Conservation (phyloP, 108 stramenopile species). For the Cyclostephanos invisitatus region DNA sequence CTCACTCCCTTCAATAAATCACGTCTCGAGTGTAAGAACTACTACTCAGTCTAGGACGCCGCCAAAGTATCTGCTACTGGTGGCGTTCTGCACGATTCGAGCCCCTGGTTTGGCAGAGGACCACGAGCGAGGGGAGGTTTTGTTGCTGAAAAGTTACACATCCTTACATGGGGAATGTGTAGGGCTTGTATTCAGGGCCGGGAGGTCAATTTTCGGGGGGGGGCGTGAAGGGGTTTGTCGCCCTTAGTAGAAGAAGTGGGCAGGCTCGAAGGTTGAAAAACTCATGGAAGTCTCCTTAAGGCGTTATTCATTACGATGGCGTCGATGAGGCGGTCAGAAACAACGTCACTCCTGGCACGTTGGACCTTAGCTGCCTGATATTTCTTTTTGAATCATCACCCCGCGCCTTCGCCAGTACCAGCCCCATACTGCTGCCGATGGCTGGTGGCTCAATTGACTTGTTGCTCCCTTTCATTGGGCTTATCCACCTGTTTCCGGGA, state of each 20-base stretch:
- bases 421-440: background rate
- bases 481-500: constrained; percentile 1
- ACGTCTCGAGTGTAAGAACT: background rate
- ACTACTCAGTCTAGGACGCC: background rate
- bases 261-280: background rate
- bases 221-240: background rate
- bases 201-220: background rate
- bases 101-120: background rate
- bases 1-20: background rate
- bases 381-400: background rate
- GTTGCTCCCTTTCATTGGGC: background rate
- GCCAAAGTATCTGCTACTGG: constrained; percentile 1
- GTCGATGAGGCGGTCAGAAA: constrained; percentile 1
- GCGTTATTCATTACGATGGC: background rate
- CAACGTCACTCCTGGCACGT: background rate
- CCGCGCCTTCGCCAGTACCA: background rate
- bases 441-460: background rate
- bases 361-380: background rate
- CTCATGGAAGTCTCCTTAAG: background rate
- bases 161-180: background rate
- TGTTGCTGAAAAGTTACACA: background rate
- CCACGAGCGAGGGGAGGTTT: background rate
- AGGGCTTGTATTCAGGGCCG: background rate
- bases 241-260: background rate
- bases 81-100: background rate